Base-by-base conservation (phyloP, 1,139 yeast species). In the Diutina catenulata region DNA sequence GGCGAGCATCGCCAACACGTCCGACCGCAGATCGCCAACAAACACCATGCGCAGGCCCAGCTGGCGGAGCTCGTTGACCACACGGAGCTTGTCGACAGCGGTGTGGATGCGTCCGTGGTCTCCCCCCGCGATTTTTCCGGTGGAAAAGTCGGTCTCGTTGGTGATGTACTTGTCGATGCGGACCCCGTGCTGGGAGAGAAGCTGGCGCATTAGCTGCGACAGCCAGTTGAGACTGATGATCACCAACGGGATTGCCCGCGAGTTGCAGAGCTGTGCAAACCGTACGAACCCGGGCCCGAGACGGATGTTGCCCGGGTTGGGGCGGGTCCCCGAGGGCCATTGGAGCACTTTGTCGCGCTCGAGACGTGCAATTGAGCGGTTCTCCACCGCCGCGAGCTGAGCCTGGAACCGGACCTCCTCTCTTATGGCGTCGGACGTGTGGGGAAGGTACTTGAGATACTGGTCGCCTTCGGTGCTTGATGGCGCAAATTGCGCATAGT, bases 181-280 rank as follows among this genome's bases (percentile, higher is more conserved):
- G 31, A 60, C 47, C 0, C 74, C 74, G 31, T 59, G 45, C 5
- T 36, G 39, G 5, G 40, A 33, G 31, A 78, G 56, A 4, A 62
- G 64, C 37, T 59, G 59, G 20, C 55, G 49, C 40, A 80, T 78
- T 27, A 78, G 54, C 8, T 56, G 36, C 3, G 66, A 61, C 9
- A 80, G 68, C 88, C 88, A 80, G 51, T 79, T 80, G 37, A 78
- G 72, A 47, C 84, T 76, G 21, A 80, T 48, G 1, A 80, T 60
- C 8, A 59, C 55, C 2, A 76, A 54, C 0, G 73, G 72, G 5
- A 67, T 49, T 0, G 49, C 40, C 3, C 42, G 35, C 1, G 33
- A 37, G 9, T 45, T 39, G 26, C 70, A 48, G 16, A 41, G 38
- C 4, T 45, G 40, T 9, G 18, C 19, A 9, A 19, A 18, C 14